A percentile compares a stretch with the other conserved stretches of the same genome.
Evolutionary conservation across 371 early-diverging fungal species (phyloP).

Genomic region (Rhizopus arrhizus): DNA sequence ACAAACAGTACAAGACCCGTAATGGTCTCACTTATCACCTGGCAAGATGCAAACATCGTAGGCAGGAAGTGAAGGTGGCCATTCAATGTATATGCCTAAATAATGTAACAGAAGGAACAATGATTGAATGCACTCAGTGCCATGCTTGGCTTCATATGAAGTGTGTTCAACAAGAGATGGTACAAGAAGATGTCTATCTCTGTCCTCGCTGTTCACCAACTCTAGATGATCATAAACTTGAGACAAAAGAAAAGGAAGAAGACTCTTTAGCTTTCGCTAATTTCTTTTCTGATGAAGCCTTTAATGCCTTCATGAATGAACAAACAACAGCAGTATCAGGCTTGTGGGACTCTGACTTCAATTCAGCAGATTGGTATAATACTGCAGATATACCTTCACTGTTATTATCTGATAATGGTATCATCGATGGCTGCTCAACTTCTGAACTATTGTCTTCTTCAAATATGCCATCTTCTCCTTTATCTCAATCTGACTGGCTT

Average conservation of each 20-base stretch:
- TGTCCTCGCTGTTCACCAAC: slow-evolving; percentile 50
- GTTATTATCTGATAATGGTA: slow-evolving; percentile 3
- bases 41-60: slow-evolving; percentile 41
- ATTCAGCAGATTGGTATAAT: neutral
- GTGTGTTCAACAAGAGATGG: slow-evolving; percentile 39
- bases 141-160: slow-evolving; percentile 58
- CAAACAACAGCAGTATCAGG: neutral
- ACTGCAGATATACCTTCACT: neutral
- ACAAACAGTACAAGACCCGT: slow-evolving; percentile 51
- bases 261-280: neutral
- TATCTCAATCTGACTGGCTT: slow-evolving; percentile 21
- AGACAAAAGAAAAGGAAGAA: slow-evolving; percentile 2
- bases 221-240: slow-evolving; percentile 10
- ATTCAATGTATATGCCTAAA: slow-evolving; percentile 46
- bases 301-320: slow-evolving; percentile 3
- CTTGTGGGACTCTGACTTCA: neutral
- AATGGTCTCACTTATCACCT: slow-evolving; percentile 48
- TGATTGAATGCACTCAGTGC: slow-evolving; percentile 61
- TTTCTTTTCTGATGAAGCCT: neutral
- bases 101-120: slow-evolving; percentile 36
- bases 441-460: neutral
- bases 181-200: slow-evolving; percentile 39
- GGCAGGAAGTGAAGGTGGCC: slow-evolving; percentile 17
- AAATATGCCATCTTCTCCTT: slow-evolving; percentile 11
- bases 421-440: neutral